Conservation (phyloP, 352 stramenopile genomes). For the Pythium monospermum region DNA sequence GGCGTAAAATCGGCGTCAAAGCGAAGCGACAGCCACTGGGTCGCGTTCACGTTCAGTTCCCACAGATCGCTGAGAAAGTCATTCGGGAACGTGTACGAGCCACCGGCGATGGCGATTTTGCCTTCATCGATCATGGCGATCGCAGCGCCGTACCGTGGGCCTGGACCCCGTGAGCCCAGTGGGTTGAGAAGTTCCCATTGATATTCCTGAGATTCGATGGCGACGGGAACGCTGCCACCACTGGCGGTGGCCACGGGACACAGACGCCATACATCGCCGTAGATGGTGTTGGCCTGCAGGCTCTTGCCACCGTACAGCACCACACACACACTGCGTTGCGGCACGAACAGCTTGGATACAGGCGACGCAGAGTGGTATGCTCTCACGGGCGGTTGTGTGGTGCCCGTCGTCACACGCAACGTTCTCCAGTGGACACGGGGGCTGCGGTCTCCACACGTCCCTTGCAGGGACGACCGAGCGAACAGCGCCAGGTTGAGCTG, state of each 20-base stretch:
- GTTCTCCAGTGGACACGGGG: constrained; percentile 38
- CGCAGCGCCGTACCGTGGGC: constrained; percentile 50
- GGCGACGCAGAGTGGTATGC: constrained; percentile 44
- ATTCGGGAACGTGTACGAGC: constrained; percentile 70
- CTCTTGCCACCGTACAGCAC: constrained; percentile 60
- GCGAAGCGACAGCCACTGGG: constrained; percentile 53
- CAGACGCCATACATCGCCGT: constrained; percentile 65
- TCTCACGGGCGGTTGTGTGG: constrained; percentile 24
- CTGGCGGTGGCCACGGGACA: constrained; percentile 28
- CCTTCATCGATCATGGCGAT: constrained; percentile 54
- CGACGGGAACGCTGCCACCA: not conserved
- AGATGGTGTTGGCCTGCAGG: constrained; percentile 38
- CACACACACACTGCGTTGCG: constrained; percentile 32
- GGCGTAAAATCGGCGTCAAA: constrained; percentile 47
- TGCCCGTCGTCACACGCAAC: constrained; percentile 16
- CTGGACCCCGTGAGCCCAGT: constrained; percentile 37
- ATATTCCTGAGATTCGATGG: constrained; percentile 40
- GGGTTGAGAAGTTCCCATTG: constrained; percentile 50
- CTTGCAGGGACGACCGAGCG: constrained; percentile 21
- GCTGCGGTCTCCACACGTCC: constrained; percentile 18
- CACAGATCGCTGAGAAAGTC: constrained; percentile 69
- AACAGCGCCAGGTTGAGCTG: constrained; percentile 44
- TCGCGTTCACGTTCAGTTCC: constrained; percentile 66
- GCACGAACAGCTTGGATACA: constrained; percentile 30
- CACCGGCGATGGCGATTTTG: constrained; percentile 49